phyloP scores from a whole-genome alignment of 768 basidiomycete genomes.

The Psilocybe sp. region DNA sequence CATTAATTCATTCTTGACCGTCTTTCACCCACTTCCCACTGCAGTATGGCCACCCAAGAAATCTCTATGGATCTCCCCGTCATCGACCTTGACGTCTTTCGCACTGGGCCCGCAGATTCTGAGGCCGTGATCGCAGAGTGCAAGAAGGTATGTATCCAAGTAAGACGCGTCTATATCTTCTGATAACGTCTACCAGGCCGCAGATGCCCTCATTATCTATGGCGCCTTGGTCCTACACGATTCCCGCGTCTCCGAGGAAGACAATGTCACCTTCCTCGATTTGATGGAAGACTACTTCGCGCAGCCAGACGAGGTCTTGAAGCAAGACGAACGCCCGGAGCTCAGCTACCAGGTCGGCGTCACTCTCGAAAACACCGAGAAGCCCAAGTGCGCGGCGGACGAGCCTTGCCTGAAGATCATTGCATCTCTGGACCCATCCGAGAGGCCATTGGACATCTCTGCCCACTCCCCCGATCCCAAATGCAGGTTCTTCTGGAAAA shows the following conservation, averaged over 20 bases:
- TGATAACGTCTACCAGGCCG: constrained; percentile 46
- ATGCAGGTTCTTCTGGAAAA: constrained; percentile 91
- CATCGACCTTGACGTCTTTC: constrained; percentile 75
- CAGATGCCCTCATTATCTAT: constrained; percentile 76
- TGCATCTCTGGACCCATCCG: constrained; percentile 65
- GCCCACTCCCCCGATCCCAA: constrained; percentile 89
- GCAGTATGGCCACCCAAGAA: constrained; percentile 31
- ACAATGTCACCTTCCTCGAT: constrained; percentile 83
- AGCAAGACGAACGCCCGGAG: constrained; percentile 81
- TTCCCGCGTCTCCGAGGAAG: constrained; percentile 77
- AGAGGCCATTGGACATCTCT: constrained; percentile 83
- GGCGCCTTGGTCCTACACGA: constrained; percentile 88
- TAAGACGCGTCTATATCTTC: background rate
- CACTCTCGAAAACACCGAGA: constrained; percentile 95
- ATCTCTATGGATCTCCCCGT: constrained; percentile 62
- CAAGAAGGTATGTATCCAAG: constrained; percentile 45
- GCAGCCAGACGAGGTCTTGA: constrained; percentile 59
- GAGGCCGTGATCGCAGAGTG: constrained; percentile 57
- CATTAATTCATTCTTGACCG: background rate
- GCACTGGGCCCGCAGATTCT: constrained; percentile 42
- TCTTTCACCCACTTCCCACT: constrained; percentile 2
- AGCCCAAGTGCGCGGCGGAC: constrained; percentile 80
- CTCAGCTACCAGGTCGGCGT: constrained; percentile 91
- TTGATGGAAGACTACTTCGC: constrained; percentile 92
- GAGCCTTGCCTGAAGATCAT: constrained; percentile 84